Evolutionary conservation across 345 rosid genomes (phyloP).

Genomic region (Anastatica hierochuntica): DNA sequence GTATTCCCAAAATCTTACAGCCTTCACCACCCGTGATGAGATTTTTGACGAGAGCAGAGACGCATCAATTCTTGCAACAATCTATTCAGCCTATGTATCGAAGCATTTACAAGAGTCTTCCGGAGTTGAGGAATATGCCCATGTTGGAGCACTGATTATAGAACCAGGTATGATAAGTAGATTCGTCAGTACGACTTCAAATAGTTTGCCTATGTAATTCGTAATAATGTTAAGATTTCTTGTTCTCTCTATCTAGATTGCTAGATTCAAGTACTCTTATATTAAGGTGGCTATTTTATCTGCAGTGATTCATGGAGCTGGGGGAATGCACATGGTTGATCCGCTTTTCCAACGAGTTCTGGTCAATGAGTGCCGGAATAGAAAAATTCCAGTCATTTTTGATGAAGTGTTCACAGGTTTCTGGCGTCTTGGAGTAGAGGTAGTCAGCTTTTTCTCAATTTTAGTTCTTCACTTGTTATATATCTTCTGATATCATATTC

Average conservation of each 20-base stretch:
- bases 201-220: too few relatives aligned
- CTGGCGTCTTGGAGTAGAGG: slow-evolving; percentile 98
- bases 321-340: slow-evolving; percentile 97
- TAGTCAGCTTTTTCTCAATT: slow-evolving; percentile 16
- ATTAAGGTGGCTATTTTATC: neutral
- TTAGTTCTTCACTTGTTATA: neutral
- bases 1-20: slow-evolving; percentile 31
- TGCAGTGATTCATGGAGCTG: slow-evolving; percentile 87
- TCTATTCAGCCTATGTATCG: slow-evolving; percentile 55
- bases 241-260: neutral
- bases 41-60: slow-evolving; percentile 59
- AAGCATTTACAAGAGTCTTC: slow-evolving; percentile 34
- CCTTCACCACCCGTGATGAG: slow-evolving; percentile 51
- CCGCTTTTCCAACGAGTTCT: slow-evolving; percentile 88
- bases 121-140: slow-evolving; percentile 22
- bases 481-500: neutral
- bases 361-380: slow-evolving; percentile 61
- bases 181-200: too few relatives aligned
- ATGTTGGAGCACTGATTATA: slow-evolving; percentile 74
- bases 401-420: slow-evolving; percentile 97
- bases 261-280: neutral
- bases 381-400: slow-evolving; percentile 75
- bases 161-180: slow-evolving; percentile 97
- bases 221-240: neutral
- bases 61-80: slow-evolving; percentile 45